Base-by-base conservation (phyloP, 441 rosid genomes). In the Codiaeum variegatum region DNA sequence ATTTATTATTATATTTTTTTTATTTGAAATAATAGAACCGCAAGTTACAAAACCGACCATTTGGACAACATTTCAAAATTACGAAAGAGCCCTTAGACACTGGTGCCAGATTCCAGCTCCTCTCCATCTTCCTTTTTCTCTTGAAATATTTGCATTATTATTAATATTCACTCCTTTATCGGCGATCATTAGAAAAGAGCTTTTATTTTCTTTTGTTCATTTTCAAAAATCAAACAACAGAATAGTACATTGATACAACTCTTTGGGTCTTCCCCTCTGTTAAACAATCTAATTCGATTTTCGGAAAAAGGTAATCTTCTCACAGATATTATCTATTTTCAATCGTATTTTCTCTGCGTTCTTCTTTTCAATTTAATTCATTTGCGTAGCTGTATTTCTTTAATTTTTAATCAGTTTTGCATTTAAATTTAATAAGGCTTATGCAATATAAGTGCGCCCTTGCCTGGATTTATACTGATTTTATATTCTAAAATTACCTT, bases 61-160 rank as follows among this genome's bases (percentile, higher is more conserved):
- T n/a, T n/a, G n/a, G 6, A 58, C 62, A 60, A 7, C 21, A 8
- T 11, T 24, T 1, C 0, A 0, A 9, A 85, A 73, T 82, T 73
- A 85, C 90, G 36, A 62, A 62, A 23, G 26, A 78, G 62, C 77
- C 88, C 90, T 44, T 61, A 1, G n/a, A 12, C 5, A 62, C 63
- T 63, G 73, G 67, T 76, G 69, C 54, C 66, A 49, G 72, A 51
- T 34, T 67, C 76, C 62, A 32, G 56, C 80, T 42, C 26, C 24
- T 62, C 38, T 70, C 24, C 49, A 26, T 23, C 29, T 67, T n/a
- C n/a, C 69, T 3, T 19, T 24, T 2, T 69, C n/a, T 38, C 10
- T 23, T 29, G 3, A 31, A 19, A 36, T 10, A 21, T 31, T 68
- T 32, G 72, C 72, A 34, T 59, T 59, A 18, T 60, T 15, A 23